These are phyloP conservation scores for Aspergillus sp. DNA, from an alignment of 2,329 filamentous ascomycete species.

Conservation along the genomic window DNA sequence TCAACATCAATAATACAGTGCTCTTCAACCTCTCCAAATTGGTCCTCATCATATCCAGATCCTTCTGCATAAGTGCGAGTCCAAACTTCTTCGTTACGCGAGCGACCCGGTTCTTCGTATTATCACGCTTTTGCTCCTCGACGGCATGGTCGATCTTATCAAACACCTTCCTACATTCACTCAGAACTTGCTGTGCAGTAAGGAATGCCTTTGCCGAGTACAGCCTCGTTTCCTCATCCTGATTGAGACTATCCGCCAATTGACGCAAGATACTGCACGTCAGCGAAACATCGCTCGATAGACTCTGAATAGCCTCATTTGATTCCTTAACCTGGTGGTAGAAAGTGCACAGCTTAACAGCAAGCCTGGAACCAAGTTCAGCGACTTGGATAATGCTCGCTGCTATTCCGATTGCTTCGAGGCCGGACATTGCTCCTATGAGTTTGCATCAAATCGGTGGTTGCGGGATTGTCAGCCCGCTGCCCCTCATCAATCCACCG, in stretches of 20 bases:
- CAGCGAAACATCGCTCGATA: conserved; percentile 25
- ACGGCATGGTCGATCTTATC: conserved; percentile 5
- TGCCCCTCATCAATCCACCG: too few relatives aligned
- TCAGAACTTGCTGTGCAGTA: conserved; percentile 2
- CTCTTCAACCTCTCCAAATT: conserved; percentile 25
- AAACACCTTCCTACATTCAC: conserved; percentile 21
- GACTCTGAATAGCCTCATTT: conserved; percentile 11
- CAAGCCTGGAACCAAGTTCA: conserved; percentile 21
- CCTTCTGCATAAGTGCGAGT: conserved; percentile 15
- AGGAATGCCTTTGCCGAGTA: conserved; percentile 11
- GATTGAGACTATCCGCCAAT: conserved; percentile 18
- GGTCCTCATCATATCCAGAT: conserved; percentile 14
- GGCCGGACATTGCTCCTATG: conserved; percentile 8
- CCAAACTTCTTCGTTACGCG: conserved; percentile 11
- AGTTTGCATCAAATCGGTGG: too few relatives aligned
- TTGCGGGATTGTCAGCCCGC: too few relatives aligned
- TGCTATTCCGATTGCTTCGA: conserved; percentile 18
- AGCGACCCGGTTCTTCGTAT: conserved; percentile 1
- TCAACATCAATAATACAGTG: conserved; percentile 24
- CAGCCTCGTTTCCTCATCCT: conserved; percentile 16
- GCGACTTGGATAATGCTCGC: conserved; percentile 26
- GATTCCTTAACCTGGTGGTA: conserved; percentile 20
- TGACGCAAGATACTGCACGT: conserved; percentile 23
- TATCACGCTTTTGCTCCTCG: background rate
- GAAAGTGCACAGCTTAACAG: conserved; percentile 25